phyloP scores from a whole-genome alignment of 2,329 filamentous ascomycete species.

The Trichoderma koningii region DNA sequence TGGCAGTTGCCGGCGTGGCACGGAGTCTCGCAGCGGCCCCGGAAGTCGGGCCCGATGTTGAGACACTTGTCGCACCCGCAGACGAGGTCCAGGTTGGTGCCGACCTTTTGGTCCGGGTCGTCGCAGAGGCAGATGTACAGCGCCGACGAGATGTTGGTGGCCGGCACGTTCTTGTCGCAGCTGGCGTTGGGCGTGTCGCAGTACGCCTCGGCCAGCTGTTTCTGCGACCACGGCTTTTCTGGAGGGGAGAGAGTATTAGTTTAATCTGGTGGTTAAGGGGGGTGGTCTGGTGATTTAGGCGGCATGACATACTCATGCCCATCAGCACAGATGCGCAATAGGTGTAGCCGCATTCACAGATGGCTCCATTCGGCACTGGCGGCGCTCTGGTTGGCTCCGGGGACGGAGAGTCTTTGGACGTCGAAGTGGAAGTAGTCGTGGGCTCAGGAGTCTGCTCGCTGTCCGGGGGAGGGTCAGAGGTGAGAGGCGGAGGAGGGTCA shows the following conservation, averaged over 20 bases:
- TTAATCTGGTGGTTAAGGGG: too few relatives aligned
- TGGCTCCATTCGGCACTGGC: constrained; percentile 36
- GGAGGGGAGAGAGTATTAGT: background rate
- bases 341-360: constrained; percentile 47
- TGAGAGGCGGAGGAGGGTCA: constrained; percentile 34
- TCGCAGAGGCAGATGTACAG: constrained; percentile 46
- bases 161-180: constrained; percentile 38
- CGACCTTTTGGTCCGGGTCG: constrained; percentile 38
- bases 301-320: constrained; percentile 39
- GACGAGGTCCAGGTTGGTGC: constrained; percentile 42
- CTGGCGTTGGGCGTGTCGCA: constrained; percentile 43
- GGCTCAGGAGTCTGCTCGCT: constrained; percentile 29
- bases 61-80: constrained; percentile 46
- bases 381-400: constrained; percentile 30
- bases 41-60: constrained; percentile 44
- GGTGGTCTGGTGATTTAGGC: background rate
- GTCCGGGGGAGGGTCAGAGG: constrained; percentile 28
- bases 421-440: constrained; percentile 22
- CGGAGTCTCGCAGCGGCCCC: constrained; percentile 44
- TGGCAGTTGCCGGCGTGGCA: constrained; percentile 35
- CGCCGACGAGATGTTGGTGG: constrained; percentile 38
- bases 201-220: constrained; percentile 41
- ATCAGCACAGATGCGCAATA: constrained; percentile 46
- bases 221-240: constrained; percentile 41
- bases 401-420: constrained; percentile 18